Evolutionary conservation across 108 stramenopile species (phyloP).

Genomic region (Skeletonema tropicum): DNA sequence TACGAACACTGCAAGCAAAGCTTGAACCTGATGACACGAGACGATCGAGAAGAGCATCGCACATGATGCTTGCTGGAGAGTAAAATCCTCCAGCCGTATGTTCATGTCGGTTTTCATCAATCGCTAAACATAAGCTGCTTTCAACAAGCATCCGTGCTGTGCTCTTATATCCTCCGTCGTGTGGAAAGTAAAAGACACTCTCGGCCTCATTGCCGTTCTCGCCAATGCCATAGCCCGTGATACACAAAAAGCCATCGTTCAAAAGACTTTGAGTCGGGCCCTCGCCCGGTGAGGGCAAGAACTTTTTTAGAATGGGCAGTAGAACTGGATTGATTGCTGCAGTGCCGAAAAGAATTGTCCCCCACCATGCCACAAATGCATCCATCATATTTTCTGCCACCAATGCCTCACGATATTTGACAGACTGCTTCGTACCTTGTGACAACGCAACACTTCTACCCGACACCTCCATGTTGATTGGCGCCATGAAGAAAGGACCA

Average conservation of each 20-base stretch:
- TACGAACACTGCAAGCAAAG: constrained; percentile 43
- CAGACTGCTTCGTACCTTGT: constrained; percentile 12
- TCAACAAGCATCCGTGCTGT: constrained; percentile 86
- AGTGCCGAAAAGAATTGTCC: constrained; percentile 35
- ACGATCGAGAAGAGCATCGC: constrained; percentile 70
- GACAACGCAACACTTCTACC: constrained; percentile 65
- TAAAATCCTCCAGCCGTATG: constrained; percentile 68
- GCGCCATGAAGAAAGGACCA: constrained; percentile 77
- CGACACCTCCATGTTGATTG: constrained; percentile 69
- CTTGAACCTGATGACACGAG: constrained; percentile 60
- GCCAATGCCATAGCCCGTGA: constrained; percentile 59
- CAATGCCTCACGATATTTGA: constrained; percentile 68
- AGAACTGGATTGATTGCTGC: constrained; percentile 66
- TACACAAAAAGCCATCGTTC: constrained; percentile 60
- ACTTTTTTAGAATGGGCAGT: constrained; percentile 46
- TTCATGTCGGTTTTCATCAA: constrained; percentile 35
- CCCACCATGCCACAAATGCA: constrained; percentile 52
- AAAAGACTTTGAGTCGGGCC: constrained; percentile 76
- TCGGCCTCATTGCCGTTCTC: constrained; percentile 59
- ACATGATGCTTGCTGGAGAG: constrained; percentile 69
- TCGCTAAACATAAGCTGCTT: constrained; percentile 68
- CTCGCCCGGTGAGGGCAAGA: constrained; percentile 77
- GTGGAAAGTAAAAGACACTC: constrained; percentile 58
- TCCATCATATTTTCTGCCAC: constrained; percentile 32
- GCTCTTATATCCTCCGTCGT: constrained; percentile 73